Percentiles rank a stretch among this genome's conserved stretches.
These are phyloP conservation scores for Dorcoceras hygrometricum DNA, from an alignment of 257 asterid species.

Conservation along the genomic window DNA sequence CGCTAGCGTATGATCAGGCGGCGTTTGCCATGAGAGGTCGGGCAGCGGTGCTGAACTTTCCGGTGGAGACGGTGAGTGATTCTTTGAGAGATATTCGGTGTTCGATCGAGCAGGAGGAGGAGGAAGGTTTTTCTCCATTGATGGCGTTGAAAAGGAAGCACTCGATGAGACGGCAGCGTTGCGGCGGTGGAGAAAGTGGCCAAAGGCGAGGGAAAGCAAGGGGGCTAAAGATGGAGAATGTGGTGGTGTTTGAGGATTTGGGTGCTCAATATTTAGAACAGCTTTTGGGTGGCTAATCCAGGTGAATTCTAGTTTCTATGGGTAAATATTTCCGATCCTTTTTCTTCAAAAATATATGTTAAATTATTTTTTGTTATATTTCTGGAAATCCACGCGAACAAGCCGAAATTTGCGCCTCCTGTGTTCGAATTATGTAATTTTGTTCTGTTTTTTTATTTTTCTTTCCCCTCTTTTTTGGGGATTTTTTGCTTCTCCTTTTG, in stretches of 20 bases:
- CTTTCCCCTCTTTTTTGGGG: too few relatives aligned
- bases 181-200: slow-evolving; percentile 20
- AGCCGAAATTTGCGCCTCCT: too few relatives aligned
- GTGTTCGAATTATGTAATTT: too few relatives aligned
- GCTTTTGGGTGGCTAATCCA: slow-evolving; percentile 49
- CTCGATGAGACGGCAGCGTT: slow-evolving; percentile 44
- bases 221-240: slow-evolving; percentile 41
- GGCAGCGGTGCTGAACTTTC: slow-evolving; percentile 59
- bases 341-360: too few relatives aligned
- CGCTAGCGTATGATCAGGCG: slow-evolving; percentile 87
- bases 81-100: slow-evolving; percentile 52
- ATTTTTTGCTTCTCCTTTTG: too few relatives aligned
- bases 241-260: slow-evolving; percentile 74
- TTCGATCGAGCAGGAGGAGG: slow-evolving; percentile 27
- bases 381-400: too few relatives aligned
- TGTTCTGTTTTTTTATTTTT: too few relatives aligned
- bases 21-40: slow-evolving; percentile 70
- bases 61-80: slow-evolving; percentile 59
- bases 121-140: slow-evolving; percentile 54
- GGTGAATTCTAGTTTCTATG: background rate
- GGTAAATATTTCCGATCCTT: too few relatives aligned
- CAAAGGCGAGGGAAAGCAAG: slow-evolving; percentile 18
- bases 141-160: slow-evolving; percentile 72
- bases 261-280: slow-evolving; percentile 75
- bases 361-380: too few relatives aligned